Percentiles rank a stretch among this genome's conserved stretches.
Conservation (phyloP, 2,329 filamentous ascomycete genomes). For the Neophaeococcomyces aloes region DNA sequence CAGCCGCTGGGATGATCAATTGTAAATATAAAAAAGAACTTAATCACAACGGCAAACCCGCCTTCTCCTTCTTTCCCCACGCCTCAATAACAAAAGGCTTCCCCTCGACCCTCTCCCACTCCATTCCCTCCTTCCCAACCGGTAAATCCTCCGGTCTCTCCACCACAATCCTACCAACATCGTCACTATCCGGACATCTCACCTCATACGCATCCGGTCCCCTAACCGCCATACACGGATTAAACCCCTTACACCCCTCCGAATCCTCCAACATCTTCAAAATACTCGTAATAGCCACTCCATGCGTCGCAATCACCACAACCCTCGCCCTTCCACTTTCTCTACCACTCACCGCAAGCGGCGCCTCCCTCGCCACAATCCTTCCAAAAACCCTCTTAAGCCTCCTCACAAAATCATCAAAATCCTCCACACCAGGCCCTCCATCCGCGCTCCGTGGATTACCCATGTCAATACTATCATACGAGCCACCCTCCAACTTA, state of each 20-base stretch:
- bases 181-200: conserved; percentile 15
- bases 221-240: conserved; percentile 10
- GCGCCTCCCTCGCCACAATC: conserved; percentile 10
- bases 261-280: conserved; percentile 12
- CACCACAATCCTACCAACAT: conserved; percentile 11
- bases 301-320: conserved; percentile 14
- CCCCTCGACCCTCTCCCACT: conserved; percentile 9
- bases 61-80: conserved; percentile 17
- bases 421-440: conserved; percentile 11
- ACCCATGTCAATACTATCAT: conserved; percentile 13
- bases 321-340: conserved; percentile 5
- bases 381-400: conserved; percentile 9
- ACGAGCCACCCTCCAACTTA: conserved; percentile 11
- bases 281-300: conserved; percentile 13
- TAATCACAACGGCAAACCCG: background rate
- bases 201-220: conserved; percentile 14
- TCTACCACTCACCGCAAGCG: background rate
- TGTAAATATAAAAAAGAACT: no score
- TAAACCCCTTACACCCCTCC: conserved; percentile 11
- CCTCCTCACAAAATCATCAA: conserved; percentile 14
- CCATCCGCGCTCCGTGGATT: conserved; percentile 14
- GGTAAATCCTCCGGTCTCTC: conserved; percentile 9
- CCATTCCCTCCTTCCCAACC: conserved; percentile 9
- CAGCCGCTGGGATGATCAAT: no score
- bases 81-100: conserved; percentile 13